Evolutionary conservation across 2,329 filamentous ascomycete genomes (phyloP), one percentile per base, ranked within the genome.

Genomic region (Taxawa tesnikishii): DNA sequence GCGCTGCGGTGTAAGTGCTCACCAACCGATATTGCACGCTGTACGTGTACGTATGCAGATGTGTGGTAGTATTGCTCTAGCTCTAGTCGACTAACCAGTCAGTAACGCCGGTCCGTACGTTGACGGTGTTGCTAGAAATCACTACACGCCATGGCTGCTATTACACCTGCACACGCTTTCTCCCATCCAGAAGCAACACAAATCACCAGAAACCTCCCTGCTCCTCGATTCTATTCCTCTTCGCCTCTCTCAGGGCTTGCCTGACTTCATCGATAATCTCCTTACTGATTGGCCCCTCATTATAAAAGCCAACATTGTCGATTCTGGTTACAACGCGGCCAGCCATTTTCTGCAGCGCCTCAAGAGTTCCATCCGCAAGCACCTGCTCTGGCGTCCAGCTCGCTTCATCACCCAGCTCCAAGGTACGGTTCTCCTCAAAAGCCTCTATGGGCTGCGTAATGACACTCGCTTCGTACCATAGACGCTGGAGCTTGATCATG

Each of bases 401-500:
- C 13, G 38, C 31, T 23, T 24, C 35, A 4, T 33, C 33, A n/a
- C 36, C 33, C 3, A 27, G 23, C 23, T 29, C 31, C 7, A 26
- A 26, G 10, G 23, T 9, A 11, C 21, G 12, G 28, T 36, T 41
- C 23, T 32, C 32, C 11, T 36, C 21, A n/a, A 34, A 34, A 7
- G 28, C 29, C 27, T 33, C 32, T 13, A 41, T 15, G 9, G 26
- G 14, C 2, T 15, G 14, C 14, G 33, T 12, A 2, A 23, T 15
- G 8, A 40, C 6, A 9, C 27, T 41, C 8, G 41, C 44, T 25
- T 47, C 41, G 33, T 38, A 47, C 44, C 44, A 48, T 11, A 42
- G 13, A n/a, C 37, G 21, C 7, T 34, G 25, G 6, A 34, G 21
- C 8, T 29, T 12, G 10, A 33, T 23, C 33, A 32, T 31, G 6